Conservation (phyloP, 176 grass and related monocot genomes). For the Hordeum vulgare region MorexV3_pseudomolecules_assembly NC_058522.1:2139121-2139620, state of each 20-base stretch:
- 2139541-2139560: slow-evolving; percentile 44
- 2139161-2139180: slow-evolving; percentile 80
- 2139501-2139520: slow-evolving; percentile 59
- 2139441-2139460: slow-evolving; percentile 71
- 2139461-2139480: slow-evolving; percentile 66
- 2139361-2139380: slow-evolving; percentile 67
- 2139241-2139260: slow-evolving; percentile 33
- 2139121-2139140: slow-evolving; percentile 98
- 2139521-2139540: slow-evolving; percentile 63
- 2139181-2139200: slow-evolving; percentile 86
- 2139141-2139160: slow-evolving; percentile 72
- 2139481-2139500: slow-evolving; percentile 81
- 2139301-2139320: slow-evolving; percentile 50
- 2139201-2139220: slow-evolving; percentile 80
- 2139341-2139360: slow-evolving; percentile 1
- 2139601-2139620: neutral
- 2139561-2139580: neutral
- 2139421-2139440: slow-evolving; percentile 83
- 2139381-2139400: slow-evolving; percentile 80
- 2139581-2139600: neutral
- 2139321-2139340: slow-evolving; percentile 50
- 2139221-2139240: slow-evolving; percentile 70
- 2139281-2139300: slow-evolving; percentile 63
- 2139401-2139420: slow-evolving; percentile 95
- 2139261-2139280: slow-evolving; percentile 72